Conservation (phyloP, 2,329 filamentous ascomycete genomes). For the Aspergillus sp. region DNA sequence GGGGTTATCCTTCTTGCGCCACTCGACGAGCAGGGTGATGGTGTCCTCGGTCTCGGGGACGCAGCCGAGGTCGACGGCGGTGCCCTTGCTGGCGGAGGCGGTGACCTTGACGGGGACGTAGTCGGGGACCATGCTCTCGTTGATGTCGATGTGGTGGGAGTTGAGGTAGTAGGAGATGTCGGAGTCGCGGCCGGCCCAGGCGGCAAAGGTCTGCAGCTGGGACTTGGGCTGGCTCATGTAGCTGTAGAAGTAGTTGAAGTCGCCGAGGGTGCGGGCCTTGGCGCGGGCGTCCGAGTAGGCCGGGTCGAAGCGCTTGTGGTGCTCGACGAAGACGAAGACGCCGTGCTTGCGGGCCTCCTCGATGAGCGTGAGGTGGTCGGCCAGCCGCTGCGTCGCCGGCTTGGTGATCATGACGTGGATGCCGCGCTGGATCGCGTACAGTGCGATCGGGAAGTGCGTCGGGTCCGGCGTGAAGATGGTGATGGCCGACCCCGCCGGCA, state of each 20-base stretch:
- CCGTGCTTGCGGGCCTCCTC: constrained; percentile 68
- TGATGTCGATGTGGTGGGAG: constrained; percentile 89
- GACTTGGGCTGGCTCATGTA: constrained; percentile 95
- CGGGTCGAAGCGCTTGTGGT: constrained; percentile 95
- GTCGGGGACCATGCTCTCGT: constrained; percentile 85
- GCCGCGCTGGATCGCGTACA: constrained; percentile 84
- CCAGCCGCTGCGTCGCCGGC: constrained; percentile 81
- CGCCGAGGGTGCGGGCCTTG: constrained; percentile 73
- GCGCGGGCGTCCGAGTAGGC: constrained; percentile 85
- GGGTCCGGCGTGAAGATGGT: constrained; percentile 94
- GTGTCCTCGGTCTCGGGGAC: constrained; percentile 83
- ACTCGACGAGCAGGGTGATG: constrained; percentile 85
- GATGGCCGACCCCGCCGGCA: constrained; percentile 80
- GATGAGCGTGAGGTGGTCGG: constrained; percentile 75
- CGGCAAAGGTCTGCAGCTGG: constrained; percentile 90
- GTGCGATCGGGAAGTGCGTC: constrained; percentile 86
- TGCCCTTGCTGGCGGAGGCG: constrained; percentile 77
- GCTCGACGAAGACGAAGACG: constrained; percentile 90
- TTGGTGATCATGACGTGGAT: constrained; percentile 94
- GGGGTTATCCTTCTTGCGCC: constrained; percentile 70
- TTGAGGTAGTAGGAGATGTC: constrained; percentile 98
- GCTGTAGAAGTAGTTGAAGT: constrained; percentile 98
- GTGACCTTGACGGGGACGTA: constrained; percentile 75
- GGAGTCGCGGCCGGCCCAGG: constrained; percentile 86
- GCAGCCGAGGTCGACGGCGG: constrained; percentile 76